Evolutionary conservation across 768 basidiomycete species (phyloP).

Genomic region (Leucocoprinus birnbaumii): DNA sequence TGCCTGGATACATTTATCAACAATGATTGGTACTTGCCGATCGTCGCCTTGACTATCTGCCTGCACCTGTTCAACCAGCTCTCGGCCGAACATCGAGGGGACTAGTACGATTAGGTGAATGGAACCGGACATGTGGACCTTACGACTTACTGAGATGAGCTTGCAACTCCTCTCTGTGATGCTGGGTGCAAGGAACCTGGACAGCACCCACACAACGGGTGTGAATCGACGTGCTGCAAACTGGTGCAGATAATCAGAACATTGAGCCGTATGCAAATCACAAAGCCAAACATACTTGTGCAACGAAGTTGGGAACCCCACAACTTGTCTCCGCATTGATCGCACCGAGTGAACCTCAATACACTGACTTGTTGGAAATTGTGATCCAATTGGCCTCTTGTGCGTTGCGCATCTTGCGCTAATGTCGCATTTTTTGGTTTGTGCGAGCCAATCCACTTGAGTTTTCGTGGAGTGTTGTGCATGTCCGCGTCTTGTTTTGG

Average conservation of each 20-base stretch:
- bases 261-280: not conserved
- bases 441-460: slow-evolving; percentile 70
- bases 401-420: slow-evolving; percentile 20
- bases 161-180: slow-evolving; percentile 35
- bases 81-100: slow-evolving; percentile 91
- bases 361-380: slow-evolving; percentile 88
- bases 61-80: slow-evolving; percentile 79
- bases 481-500: slow-evolving; percentile 45
- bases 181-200: slow-evolving; percentile 62
- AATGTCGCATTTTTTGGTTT: slow-evolving; percentile 37
- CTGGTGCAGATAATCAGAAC: slow-evolving; percentile 35
- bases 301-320: slow-evolving; percentile 97
- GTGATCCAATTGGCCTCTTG: slow-evolving; percentile 56
- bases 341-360: slow-evolving; percentile 87
- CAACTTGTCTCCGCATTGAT: slow-evolving; percentile 96
- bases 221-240: slow-evolving; percentile 84
- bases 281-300: slow-evolving; percentile 55
- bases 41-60: slow-evolving; percentile 60
- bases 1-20: slow-evolving; percentile 94
- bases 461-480: slow-evolving; percentile 48
- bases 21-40: slow-evolving; percentile 77
- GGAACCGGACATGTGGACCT: not conserved
- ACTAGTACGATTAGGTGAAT: slow-evolving; percentile 37
- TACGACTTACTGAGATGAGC: slow-evolving; percentile 35
- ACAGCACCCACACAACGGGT: slow-evolving; percentile 78